Evolutionary conservation across 2,329 filamentous ascomycete species (phyloP).

Genomic region (Penicillium griseofulvum): DNA sequence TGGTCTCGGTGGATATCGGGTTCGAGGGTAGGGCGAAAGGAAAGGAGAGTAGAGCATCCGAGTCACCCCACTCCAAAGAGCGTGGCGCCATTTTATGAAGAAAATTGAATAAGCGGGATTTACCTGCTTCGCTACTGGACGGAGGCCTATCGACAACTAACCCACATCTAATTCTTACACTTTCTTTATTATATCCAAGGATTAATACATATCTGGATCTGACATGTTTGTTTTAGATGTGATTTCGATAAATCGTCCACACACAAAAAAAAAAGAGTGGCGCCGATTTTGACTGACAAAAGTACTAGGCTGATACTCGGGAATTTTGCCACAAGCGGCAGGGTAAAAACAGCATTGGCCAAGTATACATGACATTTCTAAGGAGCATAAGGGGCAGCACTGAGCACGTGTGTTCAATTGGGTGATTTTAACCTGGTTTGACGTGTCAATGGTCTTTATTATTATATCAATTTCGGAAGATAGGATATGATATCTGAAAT

Average conservation of each 20-base stretch:
- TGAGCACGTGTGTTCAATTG: not conserved
- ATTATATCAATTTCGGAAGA: not conserved
- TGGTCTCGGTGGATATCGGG: constrained; percentile 16
- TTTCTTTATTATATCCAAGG: not conserved
- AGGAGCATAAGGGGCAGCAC: no score
- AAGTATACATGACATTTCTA: not conserved
- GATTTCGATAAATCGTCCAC: not conserved
- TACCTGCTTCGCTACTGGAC: constrained; percentile 10
- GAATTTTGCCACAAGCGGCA: not conserved
- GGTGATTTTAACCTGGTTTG: not conserved
- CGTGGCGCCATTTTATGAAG: not conserved
- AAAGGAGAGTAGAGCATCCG: constrained; percentile 16
- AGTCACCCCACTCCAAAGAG: constrained; percentile 22
- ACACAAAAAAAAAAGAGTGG: not conserved
- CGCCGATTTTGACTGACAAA: constrained; percentile 2
- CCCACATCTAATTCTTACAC: not conserved
- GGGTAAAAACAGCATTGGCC: not conserved
- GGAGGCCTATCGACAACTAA: not conserved
- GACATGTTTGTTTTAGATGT: not conserved
- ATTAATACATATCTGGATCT: not conserved
- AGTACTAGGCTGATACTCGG: not conserved
- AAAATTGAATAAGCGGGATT: constrained; percentile 14
- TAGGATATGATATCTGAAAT: not conserved
- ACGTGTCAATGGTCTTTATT: not conserved
- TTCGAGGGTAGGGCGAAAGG: not conserved